These are phyloP conservation scores for Capsella bursapastoris DNA, from an alignment of 345 rosid genomes.

Conservation along the genomic window DNA sequence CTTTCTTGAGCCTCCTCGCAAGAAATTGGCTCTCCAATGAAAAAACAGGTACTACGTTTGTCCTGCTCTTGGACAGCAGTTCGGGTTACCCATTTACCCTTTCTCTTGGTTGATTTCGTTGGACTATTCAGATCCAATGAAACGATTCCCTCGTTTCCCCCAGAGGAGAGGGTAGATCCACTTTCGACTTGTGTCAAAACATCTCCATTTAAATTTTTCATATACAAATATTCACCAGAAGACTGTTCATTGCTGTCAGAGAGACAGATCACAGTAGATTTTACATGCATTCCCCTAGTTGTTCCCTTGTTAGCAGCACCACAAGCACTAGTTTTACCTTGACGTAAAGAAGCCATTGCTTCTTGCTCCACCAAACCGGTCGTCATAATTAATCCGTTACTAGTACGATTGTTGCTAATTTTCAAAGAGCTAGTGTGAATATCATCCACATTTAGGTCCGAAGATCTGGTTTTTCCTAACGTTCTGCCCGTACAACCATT, in stretches of 20 bases:
- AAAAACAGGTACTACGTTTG: conserved; percentile 41
- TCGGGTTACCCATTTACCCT: conserved; percentile 43
- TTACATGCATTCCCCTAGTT: conserved; percentile 31
- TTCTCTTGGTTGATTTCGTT: conserved; percentile 35
- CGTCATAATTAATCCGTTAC: conserved; percentile 21
- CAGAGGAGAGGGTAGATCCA: conserved; percentile 25
- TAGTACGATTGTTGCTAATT: conserved; percentile 31
- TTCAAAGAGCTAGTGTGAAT: conserved; percentile 18
- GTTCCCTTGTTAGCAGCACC: conserved; percentile 22
- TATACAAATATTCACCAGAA: conserved; percentile 36
- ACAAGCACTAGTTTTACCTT: conserved; percentile 15
- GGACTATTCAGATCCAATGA: conserved; percentile 24
- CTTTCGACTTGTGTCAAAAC: conserved; percentile 31
- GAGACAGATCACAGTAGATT: conserved; percentile 26
- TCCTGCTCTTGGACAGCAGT: conserved; percentile 32
- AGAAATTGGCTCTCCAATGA: conserved; percentile 76
- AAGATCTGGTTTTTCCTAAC: conserved; percentile 21
- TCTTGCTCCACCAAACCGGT: conserved; percentile 26
- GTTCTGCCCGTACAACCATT: conserved; percentile 21
- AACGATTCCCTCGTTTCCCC: conserved; percentile 24
- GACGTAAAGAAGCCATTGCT: conserved; percentile 11
- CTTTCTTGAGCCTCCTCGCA: conserved; percentile 71
- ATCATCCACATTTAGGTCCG: conserved; percentile 16
- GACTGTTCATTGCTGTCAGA: conserved; percentile 43
- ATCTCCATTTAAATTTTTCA: conserved; percentile 39